Evolutionary conservation across 1,139 yeast species (phyloP).

Genomic region (Trichomonascaceae sp.): DNA sequence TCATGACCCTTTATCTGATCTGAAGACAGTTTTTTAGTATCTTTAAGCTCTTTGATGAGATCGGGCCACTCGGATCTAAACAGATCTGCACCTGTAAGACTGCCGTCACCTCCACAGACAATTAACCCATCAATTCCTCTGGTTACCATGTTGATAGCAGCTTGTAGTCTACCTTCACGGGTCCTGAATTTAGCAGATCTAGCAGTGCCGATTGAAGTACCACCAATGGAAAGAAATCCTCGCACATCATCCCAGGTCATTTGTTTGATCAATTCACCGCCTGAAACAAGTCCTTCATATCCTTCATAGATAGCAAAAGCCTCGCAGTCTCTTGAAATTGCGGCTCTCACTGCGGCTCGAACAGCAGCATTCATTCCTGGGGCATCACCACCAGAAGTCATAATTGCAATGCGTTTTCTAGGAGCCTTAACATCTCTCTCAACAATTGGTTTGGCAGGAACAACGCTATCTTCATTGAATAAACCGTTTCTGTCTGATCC

Average conservation of each 20-base stretch:
- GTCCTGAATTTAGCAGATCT: conserved; percentile 82
- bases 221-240: conserved; percentile 87
- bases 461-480: conserved; percentile 5
- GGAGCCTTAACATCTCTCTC: conserved; percentile 9
- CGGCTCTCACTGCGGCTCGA: conserved; percentile 88
- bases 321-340: conserved; percentile 83
- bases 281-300: conserved; percentile 77
- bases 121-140: conserved; percentile 90
- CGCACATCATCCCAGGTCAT: conserved; percentile 92
- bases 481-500: not conserved
- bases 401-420: conserved; percentile 71
- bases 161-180: conserved; percentile 66
- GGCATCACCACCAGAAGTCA: conserved; percentile 98
- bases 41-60: conserved; percentile 62
- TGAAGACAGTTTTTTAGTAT: conserved; percentile 46
- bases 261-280: conserved; percentile 73
- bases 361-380: conserved; percentile 98
- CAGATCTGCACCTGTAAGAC: conserved; percentile 93
- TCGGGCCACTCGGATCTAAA: conserved; percentile 95
- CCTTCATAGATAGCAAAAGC: conserved; percentile 95
- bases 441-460: not conserved
- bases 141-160: conserved; percentile 23
- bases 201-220: conserved; percentile 95
- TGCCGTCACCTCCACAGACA: conserved; percentile 99
- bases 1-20: conserved; percentile 56